Evolutionary conservation across 768 basidiomycete genomes (phyloP).

Genomic region (Gautieria morchelliformis): DNA sequence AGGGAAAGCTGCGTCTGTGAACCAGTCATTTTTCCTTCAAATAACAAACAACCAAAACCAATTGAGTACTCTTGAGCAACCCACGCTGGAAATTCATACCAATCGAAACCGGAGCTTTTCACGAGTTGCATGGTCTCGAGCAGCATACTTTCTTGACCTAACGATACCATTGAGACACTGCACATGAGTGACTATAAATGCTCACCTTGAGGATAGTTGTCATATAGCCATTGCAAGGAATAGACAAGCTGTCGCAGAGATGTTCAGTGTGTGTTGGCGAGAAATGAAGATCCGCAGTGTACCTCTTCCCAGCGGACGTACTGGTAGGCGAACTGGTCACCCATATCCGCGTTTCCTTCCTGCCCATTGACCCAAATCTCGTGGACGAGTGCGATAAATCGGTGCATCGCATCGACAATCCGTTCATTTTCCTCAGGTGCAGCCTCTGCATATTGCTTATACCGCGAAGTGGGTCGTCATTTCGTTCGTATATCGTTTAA

Average conservation of each 20-base stretch:
- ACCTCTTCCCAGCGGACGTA: background rate
- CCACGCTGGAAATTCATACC: background rate
- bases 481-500: no score
- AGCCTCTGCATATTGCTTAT: conserved; percentile 6
- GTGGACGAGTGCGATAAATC: conserved; percentile 1
- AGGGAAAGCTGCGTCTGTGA: background rate
- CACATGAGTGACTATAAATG: background rate
- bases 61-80: background rate
- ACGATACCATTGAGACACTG: background rate
- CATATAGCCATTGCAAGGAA: background rate
- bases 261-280: background rate
- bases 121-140: background rate
- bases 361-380: background rate
- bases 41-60: background rate
- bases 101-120: background rate
- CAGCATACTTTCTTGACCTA: background rate
- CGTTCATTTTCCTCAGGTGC: background rate
- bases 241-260: background rate
- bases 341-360: background rate
- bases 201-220: background rate
- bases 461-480: background rate
- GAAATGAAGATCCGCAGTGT: background rate
- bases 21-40: background rate
- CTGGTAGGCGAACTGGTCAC: background rate
- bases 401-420: conserved; percentile 4